Evolutionary conservation across 768 basidiomycete species (phyloP), one percentile per base, ranked within the genome.

Genomic region (Phaeolepiota aurea): DNA sequence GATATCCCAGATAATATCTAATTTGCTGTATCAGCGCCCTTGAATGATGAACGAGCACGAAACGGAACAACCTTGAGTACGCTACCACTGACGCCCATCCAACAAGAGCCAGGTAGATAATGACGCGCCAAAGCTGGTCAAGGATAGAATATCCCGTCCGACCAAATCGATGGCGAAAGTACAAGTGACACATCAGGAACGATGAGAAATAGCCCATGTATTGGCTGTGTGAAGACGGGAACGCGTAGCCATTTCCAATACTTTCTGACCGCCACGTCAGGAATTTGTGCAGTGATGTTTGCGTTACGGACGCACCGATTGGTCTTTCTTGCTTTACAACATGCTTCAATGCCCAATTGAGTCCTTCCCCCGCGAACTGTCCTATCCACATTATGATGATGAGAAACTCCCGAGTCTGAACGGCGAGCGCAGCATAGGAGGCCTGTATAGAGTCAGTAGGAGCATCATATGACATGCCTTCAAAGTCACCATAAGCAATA

Each of bases 151-250:
- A 67, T 4, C 82, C 82, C 1, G 73, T 76, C 2, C 75, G 58
- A 2, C 65, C 42, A 48, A 85, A 87, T 2, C 71, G 69, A 50
- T 89, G 86, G 23, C 77, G 75, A 47, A 77, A 79, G 47, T 72
- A 73, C 37, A 90, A 53, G 59, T 91, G 88, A 52, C 82, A 77
- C 32, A 79, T 53, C 32, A 90, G 57, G 57, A 90, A 91, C 0
- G 85, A 68, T 3, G 81, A 69, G 48, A 91, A 90, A 59, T 85
- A 91, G 12, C 78, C 88, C 88, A 91, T 89, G 56, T 82, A 88
- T 58, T 91, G 88, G 58, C 85, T 87, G 53, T 91, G 88, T 11
- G 86, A 88, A 0, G 87, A 89, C 0, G 88, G 88, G 50, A 90
- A 90, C 4, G 86, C 88, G 53, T 87, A 90, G 11, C 87, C 87